Percentiles rank a stretch among this genome's conserved stretches.
Evolutionary conservation across 768 basidiomycete genomes (phyloP).

Genomic region (Mycena latifolia): DNA sequence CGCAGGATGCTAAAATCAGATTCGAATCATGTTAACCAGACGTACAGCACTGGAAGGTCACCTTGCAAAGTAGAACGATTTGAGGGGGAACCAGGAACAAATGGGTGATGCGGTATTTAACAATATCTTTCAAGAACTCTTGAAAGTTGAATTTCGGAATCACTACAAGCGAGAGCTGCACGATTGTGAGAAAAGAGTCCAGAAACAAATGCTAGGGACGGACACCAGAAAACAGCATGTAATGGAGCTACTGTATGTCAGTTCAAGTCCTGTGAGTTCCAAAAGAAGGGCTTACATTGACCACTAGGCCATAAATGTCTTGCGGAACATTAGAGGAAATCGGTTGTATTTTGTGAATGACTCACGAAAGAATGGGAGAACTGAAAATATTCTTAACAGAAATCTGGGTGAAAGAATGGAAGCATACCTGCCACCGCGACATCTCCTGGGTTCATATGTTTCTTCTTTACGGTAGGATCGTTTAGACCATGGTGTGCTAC

Average conservation of each 20-base stretch:
- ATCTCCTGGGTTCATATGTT: slow-evolving; percentile 65
- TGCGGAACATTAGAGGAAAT: slow-evolving; percentile 6
- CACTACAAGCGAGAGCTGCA: slow-evolving; percentile 67
- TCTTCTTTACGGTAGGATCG: slow-evolving; percentile 54
- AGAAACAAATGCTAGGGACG: slow-evolving; percentile 25
- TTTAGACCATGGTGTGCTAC: slow-evolving; percentile 61
- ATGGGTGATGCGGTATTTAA: slow-evolving; percentile 66
- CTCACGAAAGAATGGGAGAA: slow-evolving; percentile 73
- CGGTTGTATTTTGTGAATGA: slow-evolving; percentile 18
- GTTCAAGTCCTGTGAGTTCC: slow-evolving; percentile 1
- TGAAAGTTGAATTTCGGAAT: slow-evolving; percentile 74
- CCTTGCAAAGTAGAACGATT: slow-evolving; percentile 76
- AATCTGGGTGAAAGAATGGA: neutral
- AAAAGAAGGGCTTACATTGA: slow-evolving; percentile 55
- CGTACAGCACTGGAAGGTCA: slow-evolving; percentile 35
- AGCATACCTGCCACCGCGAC: slow-evolving; percentile 66
- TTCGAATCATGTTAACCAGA: slow-evolving; percentile 4
- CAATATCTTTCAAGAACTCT: slow-evolving; percentile 67
- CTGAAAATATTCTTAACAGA: slow-evolving; percentile 43
- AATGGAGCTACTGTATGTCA: slow-evolving; percentile 57
- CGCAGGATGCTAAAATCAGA: slow-evolving; percentile 59
- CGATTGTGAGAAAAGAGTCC: slow-evolving; percentile 17
- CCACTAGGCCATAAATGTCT: slow-evolving; percentile 74
- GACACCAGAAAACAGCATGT: slow-evolving; percentile 66
- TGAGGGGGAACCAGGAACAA: slow-evolving; percentile 76